Conservation (phyloP, 495 filamentous ascomycete species). For the Neurospora hispaniola region DNA sequence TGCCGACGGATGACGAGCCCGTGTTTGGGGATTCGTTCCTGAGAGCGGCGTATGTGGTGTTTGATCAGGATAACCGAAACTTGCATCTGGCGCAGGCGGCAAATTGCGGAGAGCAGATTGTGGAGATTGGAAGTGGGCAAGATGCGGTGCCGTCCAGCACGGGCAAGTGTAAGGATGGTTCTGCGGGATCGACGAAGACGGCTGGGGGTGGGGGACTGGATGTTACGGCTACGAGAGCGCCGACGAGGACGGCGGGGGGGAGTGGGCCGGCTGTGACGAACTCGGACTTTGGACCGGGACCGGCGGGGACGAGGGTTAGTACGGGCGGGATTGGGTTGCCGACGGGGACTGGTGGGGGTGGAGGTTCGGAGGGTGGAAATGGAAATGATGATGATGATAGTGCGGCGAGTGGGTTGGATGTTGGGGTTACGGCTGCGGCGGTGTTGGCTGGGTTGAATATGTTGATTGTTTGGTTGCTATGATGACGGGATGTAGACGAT, state of each 20-base stretch:
- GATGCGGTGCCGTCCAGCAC: constrained; percentile 8
- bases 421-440: neutral
- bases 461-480: neutral
- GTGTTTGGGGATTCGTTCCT: constrained; percentile 24
- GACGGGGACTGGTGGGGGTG: neutral
- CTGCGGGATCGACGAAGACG: constrained; percentile 1
- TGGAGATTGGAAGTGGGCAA: constrained; percentile 10
- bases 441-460: neutral
- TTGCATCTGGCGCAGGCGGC: constrained; percentile 28
- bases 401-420: neutral
- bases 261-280: neutral
- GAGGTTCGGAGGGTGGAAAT: neutral
- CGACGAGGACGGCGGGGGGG: constrained; percentile 4
- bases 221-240: constrained; percentile 5
- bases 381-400: neutral
- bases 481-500: neutral
- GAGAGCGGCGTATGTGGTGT: constrained; percentile 25
- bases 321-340: neutral
- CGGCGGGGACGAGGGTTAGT: constrained; percentile 4
- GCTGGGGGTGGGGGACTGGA: neutral
- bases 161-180: constrained; percentile 6
- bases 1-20: constrained; percentile 12
- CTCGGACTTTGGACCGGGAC: constrained; percentile 8
- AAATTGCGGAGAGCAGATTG: constrained; percentile 18
- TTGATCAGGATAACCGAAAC: constrained; percentile 26